Percentiles rank a stretch among this genome's conserved stretches.
phyloP scores from a whole-genome alignment of 805 yeast species.

The Metschnikowia matae region DNA sequence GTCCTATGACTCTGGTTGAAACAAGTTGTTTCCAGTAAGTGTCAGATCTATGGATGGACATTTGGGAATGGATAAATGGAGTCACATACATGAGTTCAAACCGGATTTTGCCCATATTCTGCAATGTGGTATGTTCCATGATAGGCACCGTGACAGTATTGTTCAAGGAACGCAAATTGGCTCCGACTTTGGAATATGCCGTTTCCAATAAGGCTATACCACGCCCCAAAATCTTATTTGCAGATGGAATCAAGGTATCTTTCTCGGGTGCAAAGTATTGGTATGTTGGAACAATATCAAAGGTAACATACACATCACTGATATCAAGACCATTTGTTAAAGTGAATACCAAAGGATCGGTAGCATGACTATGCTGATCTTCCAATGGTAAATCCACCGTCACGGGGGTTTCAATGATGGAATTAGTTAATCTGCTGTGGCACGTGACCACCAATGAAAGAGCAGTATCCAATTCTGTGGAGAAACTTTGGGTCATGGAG shows the following conservation, averaged over 20 bases:
- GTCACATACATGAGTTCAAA: conserved; percentile 71
- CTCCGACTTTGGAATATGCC: conserved; percentile 64
- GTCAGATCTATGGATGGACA: conserved; percentile 62
- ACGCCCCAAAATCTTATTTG: conserved; percentile 54
- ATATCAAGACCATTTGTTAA: conserved; percentile 44
- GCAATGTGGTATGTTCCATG: conserved; percentile 64
- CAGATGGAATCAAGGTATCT: conserved; percentile 13
- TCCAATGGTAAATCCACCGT: conserved; percentile 78
- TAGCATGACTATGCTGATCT: conserved; percentile 64
- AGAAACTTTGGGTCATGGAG: conserved; percentile 69
- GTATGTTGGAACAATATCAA: conserved; percentile 90
- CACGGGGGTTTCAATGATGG: conserved; percentile 49
- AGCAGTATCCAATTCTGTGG: conserved; percentile 87
- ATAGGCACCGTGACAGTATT: conserved; percentile 70
- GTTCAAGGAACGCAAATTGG: conserved; percentile 60
- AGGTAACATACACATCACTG: conserved; percentile 56
- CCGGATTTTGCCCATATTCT: conserved; percentile 69
- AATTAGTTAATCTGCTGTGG: conserved; percentile 25
- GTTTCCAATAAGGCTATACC: conserved; percentile 72
- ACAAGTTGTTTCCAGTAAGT: conserved; percentile 91
- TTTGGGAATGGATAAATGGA: conserved; percentile 67
- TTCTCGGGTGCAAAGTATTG: conserved; percentile 33
- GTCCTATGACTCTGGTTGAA: conserved; percentile 90
- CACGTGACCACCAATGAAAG: conserved; percentile 63
- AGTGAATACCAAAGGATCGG: conserved; percentile 73